These are phyloP conservation scores for Viola pubescens DNA, from an alignment of 441 rosid species.

Conservation along the genomic window DNA sequence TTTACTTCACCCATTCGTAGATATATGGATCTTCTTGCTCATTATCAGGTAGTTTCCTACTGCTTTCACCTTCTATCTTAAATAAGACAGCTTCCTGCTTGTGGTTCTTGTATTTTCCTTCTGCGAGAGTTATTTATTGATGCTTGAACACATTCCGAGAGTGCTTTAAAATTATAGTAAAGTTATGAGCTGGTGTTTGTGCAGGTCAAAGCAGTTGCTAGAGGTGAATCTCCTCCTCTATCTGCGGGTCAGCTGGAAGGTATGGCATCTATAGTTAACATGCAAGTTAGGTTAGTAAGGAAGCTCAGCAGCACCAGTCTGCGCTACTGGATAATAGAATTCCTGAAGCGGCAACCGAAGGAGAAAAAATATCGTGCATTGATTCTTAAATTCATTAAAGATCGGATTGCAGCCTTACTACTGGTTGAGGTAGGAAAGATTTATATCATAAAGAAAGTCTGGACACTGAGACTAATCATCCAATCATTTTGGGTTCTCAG, in stretches of 20 bases:
- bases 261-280: conserved; percentile 60
- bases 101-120: neutral
- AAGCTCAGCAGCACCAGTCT: conserved; percentile 57
- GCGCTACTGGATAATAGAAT: conserved; percentile 87
- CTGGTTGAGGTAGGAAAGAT: conserved; percentile 58
- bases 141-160: neutral
- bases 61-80: neutral
- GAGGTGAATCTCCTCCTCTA: conserved; percentile 77
- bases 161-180: neutral
- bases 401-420: conserved; percentile 63
- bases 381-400: conserved; percentile 78
- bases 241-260: conserved; percentile 91
- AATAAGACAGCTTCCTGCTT: neutral
- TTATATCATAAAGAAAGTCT: too few species aligned
- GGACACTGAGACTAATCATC: too few species aligned
- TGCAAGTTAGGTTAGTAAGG: conserved; percentile 53
- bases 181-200: neutral
- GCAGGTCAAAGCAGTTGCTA: conserved; percentile 70
- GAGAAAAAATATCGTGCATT: conserved; percentile 63
- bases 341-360: conserved; percentile 67
- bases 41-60: conserved; percentile 58
- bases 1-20: conserved; percentile 97
- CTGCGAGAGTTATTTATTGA: neutral
- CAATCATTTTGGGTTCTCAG: neutral
- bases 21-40: conserved; percentile 95